Percentiles rank a stretch among this genome's conserved stretches.
phyloP scores from a whole-genome alignment of 805 yeast species.

The Hanseniaspora osmophila region DNA sequence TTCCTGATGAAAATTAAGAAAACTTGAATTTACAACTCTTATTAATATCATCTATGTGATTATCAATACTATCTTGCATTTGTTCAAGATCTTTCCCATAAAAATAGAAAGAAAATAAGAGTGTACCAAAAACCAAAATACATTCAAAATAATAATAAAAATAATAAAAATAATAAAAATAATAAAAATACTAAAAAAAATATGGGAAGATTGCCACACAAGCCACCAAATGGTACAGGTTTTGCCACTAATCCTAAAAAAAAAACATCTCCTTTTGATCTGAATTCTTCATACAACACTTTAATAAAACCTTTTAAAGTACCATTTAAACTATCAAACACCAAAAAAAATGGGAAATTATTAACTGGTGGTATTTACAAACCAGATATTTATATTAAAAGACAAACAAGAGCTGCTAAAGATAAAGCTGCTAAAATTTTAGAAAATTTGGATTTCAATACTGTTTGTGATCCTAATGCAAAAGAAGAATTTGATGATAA shows the following conservation, averaged over 20 bases:
- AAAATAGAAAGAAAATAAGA: too few species aligned
- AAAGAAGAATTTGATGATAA: slow-evolving; percentile 4
- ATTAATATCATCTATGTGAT: too few species aligned
- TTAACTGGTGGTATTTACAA: slow-evolving; percentile 12
- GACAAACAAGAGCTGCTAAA: slow-evolving; percentile 15
- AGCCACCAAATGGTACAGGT: slow-evolving; percentile 33
- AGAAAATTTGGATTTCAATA: slow-evolving; percentile 9
- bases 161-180: too few species aligned
- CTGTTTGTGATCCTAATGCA: slow-evolving; percentile 16
- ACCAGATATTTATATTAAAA: neutral
- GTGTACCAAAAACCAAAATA: too few species aligned
- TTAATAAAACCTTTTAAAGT: slow-evolving; percentile 57
- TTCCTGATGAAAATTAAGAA: too few species aligned
- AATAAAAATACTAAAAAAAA: neutral
- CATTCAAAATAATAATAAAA: too few species aligned
- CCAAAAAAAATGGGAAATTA: neutral
- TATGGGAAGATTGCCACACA: neutral
- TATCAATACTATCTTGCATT: too few species aligned
- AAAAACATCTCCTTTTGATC: slow-evolving; percentile 38
- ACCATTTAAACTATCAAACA: slow-evolving; percentile 30
- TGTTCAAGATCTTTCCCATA: too few species aligned
- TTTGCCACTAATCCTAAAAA: slow-evolving; percentile 58
- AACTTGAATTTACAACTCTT: too few species aligned
- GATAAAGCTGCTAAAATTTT: neutral
- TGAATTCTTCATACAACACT: slow-evolving; percentile 35